Conservation (phyloP, 2,329 filamentous ascomycete genomes). For the Aspergillus tanneri region DNA sequence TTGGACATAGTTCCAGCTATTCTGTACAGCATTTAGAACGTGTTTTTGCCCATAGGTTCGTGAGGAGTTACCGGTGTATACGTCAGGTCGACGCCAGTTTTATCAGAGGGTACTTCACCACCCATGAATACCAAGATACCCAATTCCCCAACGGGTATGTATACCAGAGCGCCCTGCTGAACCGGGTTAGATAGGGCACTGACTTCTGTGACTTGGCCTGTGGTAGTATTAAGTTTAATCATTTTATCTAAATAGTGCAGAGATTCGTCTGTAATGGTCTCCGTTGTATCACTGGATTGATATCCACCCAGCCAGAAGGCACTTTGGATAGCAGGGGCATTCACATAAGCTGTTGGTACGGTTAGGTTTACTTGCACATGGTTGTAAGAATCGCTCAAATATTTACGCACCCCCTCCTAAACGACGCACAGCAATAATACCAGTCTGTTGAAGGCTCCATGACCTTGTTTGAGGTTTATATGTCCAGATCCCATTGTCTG, state of each 20-base stretch:
- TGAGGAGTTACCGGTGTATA: constrained; percentile 8
- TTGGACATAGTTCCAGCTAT: constrained; percentile 15
- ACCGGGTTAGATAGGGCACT: constrained; percentile 12
- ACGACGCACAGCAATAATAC: constrained; percentile 12
- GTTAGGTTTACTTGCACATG: too few species aligned
- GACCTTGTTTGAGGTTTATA: constrained; percentile 3
- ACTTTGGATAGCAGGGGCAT: constrained; percentile 13
- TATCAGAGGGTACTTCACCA: constrained; percentile 18
- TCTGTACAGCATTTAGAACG: constrained; percentile 1
- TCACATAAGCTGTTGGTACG: constrained; percentile 10
- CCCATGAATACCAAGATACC: constrained; percentile 18
- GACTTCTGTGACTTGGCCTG: constrained; percentile 7
- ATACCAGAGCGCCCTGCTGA: constrained; percentile 14
- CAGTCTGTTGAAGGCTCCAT: constrained; percentile 12
- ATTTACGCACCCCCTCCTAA: constrained; percentile 10
- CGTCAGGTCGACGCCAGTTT: constrained; percentile 12
- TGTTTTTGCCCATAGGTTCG: background rate
- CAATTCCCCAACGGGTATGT: constrained; percentile 9
- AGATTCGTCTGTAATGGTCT: constrained; percentile 13
- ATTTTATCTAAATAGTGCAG: constrained; percentile 8
- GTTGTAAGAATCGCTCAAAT: too few species aligned
- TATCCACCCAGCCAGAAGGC: constrained; percentile 17
- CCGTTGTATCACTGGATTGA: constrained; percentile 11
- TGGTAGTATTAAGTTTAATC: constrained; percentile 19
- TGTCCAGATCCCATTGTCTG: constrained; percentile 13